These are phyloP conservation scores for Penstemon davidsonii DNA, from an alignment of 257 asterid species.

Conservation along the genomic window DNA sequence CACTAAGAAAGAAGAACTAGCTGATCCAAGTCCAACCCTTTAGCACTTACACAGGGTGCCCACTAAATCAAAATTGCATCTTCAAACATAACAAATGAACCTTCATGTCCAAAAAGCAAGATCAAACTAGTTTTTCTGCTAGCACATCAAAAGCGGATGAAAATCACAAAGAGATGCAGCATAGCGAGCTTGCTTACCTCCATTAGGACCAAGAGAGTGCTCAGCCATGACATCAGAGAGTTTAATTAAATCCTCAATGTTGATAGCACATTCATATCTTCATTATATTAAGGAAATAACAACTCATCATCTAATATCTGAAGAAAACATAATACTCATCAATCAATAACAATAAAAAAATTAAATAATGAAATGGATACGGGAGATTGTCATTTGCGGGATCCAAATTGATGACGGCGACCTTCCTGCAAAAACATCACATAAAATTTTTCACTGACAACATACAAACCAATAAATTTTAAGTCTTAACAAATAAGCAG, in stretches of 20 bases:
- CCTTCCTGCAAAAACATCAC: slow-evolving; percentile 67
- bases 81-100: slow-evolving; percentile 5
- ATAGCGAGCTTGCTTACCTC: slow-evolving; percentile 53
- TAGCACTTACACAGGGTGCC: not conserved
- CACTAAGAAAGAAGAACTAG: not conserved
- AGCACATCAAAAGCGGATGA: not conserved
- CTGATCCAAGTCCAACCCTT: not conserved
- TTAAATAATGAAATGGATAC: slow-evolving; percentile 57
- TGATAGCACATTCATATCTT: slow-evolving; percentile 91
- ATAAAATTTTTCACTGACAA: not conserved
- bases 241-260: slow-evolving; percentile 86
- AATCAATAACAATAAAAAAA: slow-evolving; percentile 7
- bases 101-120: slow-evolving; percentile 9
- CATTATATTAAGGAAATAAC: slow-evolving; percentile 44
- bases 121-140: not conserved
- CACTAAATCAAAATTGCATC: not conserved
- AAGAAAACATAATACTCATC: not conserved
- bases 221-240: slow-evolving; percentile 88
- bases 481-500: not conserved
- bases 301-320: slow-evolving; percentile 15
- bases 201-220: slow-evolving; percentile 97
- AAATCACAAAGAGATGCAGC: slow-evolving; percentile 15
- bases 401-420: slow-evolving; percentile 88
- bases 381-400: slow-evolving; percentile 96
- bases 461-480: not conserved